These are phyloP conservation scores for Protomyces arabidopsidicola DNA, from an alignment of 1,139 yeast genomes.

Conservation along the genomic window DNA sequence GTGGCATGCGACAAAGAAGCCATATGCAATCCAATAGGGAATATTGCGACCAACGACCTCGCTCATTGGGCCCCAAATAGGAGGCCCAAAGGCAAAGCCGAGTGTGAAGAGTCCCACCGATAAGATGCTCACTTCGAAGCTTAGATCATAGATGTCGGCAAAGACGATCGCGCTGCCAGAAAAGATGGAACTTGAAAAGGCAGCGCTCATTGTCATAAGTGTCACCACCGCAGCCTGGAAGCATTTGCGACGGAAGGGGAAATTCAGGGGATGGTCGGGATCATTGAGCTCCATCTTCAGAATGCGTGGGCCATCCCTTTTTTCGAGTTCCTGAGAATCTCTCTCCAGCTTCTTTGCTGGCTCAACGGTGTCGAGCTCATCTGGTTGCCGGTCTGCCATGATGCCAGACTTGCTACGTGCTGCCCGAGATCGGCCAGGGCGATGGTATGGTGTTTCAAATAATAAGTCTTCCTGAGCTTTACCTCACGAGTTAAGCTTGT, in stretches of 20 bases:
- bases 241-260: conserved; percentile 1
- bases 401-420: too few relatives aligned
- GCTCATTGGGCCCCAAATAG: neutral
- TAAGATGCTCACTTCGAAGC: conserved; percentile 6
- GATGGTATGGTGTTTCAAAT: too few relatives aligned
- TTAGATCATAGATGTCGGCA: conserved; percentile 4
- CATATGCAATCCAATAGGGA: neutral
- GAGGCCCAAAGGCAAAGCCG: neutral
- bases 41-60: neutral
- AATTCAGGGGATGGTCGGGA: conserved; percentile 22
- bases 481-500: too few relatives aligned
- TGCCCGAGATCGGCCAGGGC: too few relatives aligned
- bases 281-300: neutral
- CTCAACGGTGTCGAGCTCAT: too few relatives aligned
- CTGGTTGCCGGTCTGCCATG: too few relatives aligned
- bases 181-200: conserved; percentile 23
- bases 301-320: neutral
- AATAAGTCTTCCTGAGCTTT: too few relatives aligned
- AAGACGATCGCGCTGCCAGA: conserved; percentile 5
- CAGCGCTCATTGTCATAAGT: conserved; percentile 20
- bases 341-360: too few relatives aligned
- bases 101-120: neutral
- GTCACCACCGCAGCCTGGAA: conserved; percentile 7
- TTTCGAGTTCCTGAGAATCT: neutral
- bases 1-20: neutral